phyloP scores from a whole-genome alignment of 352 stramenopile genomes.

The Phytophthora crassamura region DNA sequence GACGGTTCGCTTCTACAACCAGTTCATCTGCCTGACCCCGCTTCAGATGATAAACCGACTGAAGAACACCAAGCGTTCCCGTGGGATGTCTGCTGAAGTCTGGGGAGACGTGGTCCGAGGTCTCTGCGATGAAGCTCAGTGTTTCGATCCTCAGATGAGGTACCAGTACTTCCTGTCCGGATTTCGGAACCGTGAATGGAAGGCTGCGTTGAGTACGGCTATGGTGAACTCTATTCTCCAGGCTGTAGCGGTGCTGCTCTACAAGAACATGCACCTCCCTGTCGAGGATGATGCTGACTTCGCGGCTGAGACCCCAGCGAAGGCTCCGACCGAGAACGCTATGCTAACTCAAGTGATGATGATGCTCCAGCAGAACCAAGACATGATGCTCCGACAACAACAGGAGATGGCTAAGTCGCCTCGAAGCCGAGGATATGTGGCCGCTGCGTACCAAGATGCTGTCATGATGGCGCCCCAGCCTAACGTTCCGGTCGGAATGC shows the following conservation, averaged over 20 bases:
- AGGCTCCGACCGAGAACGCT: not conserved
- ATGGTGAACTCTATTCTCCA: no score
- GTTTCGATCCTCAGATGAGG: not conserved
- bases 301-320: not conserved
- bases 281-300: not conserved
- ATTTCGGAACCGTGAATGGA: no score
- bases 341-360: not conserved
- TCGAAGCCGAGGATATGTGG: no score
- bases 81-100: not conserved
- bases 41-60: conserved; percentile 9
- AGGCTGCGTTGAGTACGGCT: no score
- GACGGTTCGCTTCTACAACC: not conserved
- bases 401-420: not conserved
- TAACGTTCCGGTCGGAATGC: no score
- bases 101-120: not conserved
- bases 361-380: not conserved
- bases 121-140: not conserved
- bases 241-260: no score
- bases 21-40: no score
- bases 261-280: no score
- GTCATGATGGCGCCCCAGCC: not conserved
- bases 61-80: not conserved
- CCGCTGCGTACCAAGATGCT: conserved; percentile 1
- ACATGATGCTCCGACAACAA: not conserved
- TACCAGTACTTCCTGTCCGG: conserved; percentile 16